Base-by-base conservation (phyloP, 176 grass and related monocot species). In the Aegilops umbellulata region DNA sequence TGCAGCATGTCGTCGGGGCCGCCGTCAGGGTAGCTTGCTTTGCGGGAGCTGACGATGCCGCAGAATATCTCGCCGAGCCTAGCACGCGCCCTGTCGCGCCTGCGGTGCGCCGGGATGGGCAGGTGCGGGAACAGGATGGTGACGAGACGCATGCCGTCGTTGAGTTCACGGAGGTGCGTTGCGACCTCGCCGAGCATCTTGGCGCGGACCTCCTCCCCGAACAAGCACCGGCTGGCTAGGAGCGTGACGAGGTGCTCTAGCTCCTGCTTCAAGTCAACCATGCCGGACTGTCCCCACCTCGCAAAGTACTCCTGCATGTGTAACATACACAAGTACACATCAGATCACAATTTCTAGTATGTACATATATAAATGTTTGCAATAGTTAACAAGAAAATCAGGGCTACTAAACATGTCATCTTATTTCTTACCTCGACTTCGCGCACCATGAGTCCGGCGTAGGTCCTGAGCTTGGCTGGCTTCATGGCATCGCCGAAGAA, bases 401-500 rank as follows among this genome's bases (percentile, higher is more conserved):
- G 34, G 64, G 27, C 15, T 3, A 34, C 3, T 36, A 10, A 39
- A 30, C 16, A 19, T 17, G 1, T 32, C 29, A 32, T 32, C 14
- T 42, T 44, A 73, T 67, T 24, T 10, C 24, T 22, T 81, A 92
- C 91, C 93, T 95, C 83, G 2, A 87, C 87, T 65, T 96, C 87
- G 4, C 1, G 7, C 4, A 88, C 88, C 77, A 91, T 95, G 51
- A 84, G 87, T 44, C 29, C 74, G 10, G 77, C 91, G 65, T 95
- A 93, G 6, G 83, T 61, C 78, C 91, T 32, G 7, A 95, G 72
- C 73, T 91, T 95, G 22, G 22, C 72, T 1, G 90, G 90, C 47
- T 88, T 87, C 84, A 90, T 72, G 19, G 87, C 74, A 20, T 93
- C 86, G 5, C 84, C 88, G 25, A 96, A 87, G 87, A 93, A 93